Evolutionary conservation across 2,329 filamentous ascomycete genomes (phyloP).

Genomic region (Emergomyces orientalis): DNA sequence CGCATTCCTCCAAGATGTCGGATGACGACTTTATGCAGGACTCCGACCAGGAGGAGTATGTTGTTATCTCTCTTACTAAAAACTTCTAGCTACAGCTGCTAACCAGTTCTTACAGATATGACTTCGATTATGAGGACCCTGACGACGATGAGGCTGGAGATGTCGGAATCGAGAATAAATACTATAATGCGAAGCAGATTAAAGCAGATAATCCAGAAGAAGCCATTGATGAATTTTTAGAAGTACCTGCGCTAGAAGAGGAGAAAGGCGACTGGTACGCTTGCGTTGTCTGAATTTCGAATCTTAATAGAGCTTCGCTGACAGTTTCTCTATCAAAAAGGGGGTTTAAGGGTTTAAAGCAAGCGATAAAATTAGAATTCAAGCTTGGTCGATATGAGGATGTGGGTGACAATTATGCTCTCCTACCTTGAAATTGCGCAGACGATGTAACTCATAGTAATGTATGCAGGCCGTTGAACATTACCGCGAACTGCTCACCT

Average conservation of each 20-base stretch:
- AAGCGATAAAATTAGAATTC: constrained; percentile 91
- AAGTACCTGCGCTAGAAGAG: constrained; percentile 68
- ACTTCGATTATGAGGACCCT: constrained; percentile 95
- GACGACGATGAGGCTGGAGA: constrained; percentile 81
- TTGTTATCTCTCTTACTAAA: neutral
- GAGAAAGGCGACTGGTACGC: constrained; percentile 86
- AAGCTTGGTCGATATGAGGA: constrained; percentile 79
- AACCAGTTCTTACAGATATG: constrained; percentile 51
- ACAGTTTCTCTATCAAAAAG: constrained; percentile 25
- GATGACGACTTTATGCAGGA: constrained; percentile 92
- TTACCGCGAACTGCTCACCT: constrained; percentile 89
- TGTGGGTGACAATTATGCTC: constrained; percentile 38
- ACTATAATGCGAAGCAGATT: constrained; percentile 98
- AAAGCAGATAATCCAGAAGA: constrained; percentile 79
- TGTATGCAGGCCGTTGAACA: constrained; percentile 67
- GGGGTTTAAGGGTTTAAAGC: constrained; percentile 95
- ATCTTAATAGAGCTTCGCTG: neutral
- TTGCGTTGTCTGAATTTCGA: neutral
- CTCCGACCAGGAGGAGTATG: constrained; percentile 74
- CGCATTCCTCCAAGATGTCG: constrained; percentile 47
- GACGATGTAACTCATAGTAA: constrained; percentile 17
- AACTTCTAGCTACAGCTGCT: constrained; percentile 15
- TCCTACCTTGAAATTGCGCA: neutral
- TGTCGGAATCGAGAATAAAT: constrained; percentile 97
- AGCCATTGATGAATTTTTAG: constrained; percentile 87